Evolutionary conservation across 164 flowering plant species (phyloP).

Genomic region (Kalanchoe fedtschenkoi): DNA sequence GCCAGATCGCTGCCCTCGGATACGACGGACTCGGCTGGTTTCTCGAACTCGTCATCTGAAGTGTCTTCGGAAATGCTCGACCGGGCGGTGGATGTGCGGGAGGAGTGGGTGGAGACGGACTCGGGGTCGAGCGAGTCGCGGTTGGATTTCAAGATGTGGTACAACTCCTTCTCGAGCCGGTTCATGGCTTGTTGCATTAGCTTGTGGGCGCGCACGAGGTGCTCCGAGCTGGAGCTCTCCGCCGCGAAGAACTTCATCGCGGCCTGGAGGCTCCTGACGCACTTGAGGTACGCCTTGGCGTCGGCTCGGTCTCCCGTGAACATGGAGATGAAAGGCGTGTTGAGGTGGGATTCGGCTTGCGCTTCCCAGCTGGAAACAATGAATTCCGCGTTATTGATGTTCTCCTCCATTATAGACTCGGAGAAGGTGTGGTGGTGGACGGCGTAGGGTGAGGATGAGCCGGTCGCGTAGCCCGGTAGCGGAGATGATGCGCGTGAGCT

Average conservation of each 20-base stretch:
- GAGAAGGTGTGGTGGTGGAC: slow-evolving; percentile 20
- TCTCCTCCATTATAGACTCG: slow-evolving; percentile 36
- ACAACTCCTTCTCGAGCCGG: slow-evolving; percentile 52
- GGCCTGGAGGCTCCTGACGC: slow-evolving; percentile 31
- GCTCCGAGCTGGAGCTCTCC: slow-evolving; percentile 19
- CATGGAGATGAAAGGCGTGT: slow-evolving; percentile 21
- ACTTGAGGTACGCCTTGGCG: slow-evolving; percentile 26
- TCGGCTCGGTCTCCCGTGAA: slow-evolving; percentile 29
- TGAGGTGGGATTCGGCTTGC: slow-evolving; percentile 2
- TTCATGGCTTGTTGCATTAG: slow-evolving; percentile 60
- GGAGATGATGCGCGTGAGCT: slow-evolving; percentile 13
- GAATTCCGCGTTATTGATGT: slow-evolving; percentile 19
- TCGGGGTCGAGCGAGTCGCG: slow-evolving; percentile 36
- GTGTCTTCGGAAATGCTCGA: neutral
- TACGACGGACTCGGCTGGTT: slow-evolving; percentile 14
- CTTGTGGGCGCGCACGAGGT: slow-evolving; percentile 36
- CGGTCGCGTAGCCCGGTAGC: neutral
- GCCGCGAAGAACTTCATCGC: slow-evolving; percentile 41
- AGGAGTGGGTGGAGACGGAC: slow-evolving; percentile 32
- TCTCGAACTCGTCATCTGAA: slow-evolving; percentile 13
- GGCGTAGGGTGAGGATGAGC: neutral
- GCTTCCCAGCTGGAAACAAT: slow-evolving; percentile 35
- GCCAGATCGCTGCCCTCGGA: slow-evolving; percentile 24
- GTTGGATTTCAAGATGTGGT: slow-evolving; percentile 34
- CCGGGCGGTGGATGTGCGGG: slow-evolving; percentile 4